phyloP scores from a whole-genome alignment of 2,329 filamentous ascomycete species.

The Ascochyta rabiei region DNA sequence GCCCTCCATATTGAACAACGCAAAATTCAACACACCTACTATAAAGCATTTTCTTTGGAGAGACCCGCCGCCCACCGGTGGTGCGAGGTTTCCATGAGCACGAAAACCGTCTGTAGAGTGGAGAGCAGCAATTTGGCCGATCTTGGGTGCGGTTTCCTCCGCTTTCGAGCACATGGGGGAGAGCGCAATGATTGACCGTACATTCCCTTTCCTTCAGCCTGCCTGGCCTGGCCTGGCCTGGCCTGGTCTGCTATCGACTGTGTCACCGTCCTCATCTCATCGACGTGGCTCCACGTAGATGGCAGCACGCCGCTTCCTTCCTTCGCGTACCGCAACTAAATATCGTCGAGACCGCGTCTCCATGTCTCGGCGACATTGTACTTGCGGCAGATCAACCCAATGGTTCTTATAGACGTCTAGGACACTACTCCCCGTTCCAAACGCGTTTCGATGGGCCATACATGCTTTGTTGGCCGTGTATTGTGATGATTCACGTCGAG shows the following conservation, averaged over 20 bases:
- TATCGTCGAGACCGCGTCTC: conserved; percentile 19
- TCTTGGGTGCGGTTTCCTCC: conserved; percentile 65
- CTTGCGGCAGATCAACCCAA: conserved; percentile 17
- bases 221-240: no score
- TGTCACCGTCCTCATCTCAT: conserved; percentile 4
- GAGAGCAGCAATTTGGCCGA: conserved; percentile 57
- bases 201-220: conserved; percentile 41
- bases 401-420: conserved; percentile 21
- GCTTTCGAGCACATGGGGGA: conserved; percentile 55
- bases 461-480: conserved; percentile 2
- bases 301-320: background rate
- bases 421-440: conserved; percentile 12
- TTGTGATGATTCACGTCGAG: background rate
- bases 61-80: conserved; percentile 46
- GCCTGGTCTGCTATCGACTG: conserved; percentile 15
- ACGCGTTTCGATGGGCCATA: conserved; percentile 19
- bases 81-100: conserved; percentile 59
- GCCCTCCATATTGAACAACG: conserved; percentile 61
- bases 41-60: conserved; percentile 63
- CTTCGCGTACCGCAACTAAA: conserved; percentile 16
- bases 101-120: conserved; percentile 65
- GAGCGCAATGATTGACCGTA: conserved; percentile 66
- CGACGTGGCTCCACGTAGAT: conserved; percentile 16
- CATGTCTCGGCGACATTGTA: conserved; percentile 22
- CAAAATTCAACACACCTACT: conserved; percentile 50